phyloP scores from a whole-genome alignment of 106 monocot genomes.

The Hemerocallis citrina region DNA sequence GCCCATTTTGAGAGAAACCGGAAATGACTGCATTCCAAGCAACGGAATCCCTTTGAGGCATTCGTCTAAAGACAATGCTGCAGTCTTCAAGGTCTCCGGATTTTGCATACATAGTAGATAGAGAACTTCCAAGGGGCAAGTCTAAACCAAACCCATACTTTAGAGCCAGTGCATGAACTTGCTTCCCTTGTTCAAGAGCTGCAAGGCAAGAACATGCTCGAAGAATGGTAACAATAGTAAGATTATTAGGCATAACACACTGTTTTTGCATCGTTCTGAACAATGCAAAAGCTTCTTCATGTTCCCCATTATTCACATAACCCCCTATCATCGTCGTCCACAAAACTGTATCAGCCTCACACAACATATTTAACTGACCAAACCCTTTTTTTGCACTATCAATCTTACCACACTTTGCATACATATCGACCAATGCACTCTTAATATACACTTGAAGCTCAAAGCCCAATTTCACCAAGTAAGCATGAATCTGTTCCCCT shows the following conservation, averaged over 20 bases:
- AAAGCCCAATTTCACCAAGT: conserved; percentile 54
- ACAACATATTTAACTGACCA: conserved; percentile 29
- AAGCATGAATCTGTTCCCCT: conserved; percentile 45
- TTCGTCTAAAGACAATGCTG: conserved; percentile 35
- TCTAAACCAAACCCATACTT: conserved; percentile 52
- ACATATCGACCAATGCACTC: conserved; percentile 62
- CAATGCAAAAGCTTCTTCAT: conserved; percentile 51
- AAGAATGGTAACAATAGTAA: conserved; percentile 49
- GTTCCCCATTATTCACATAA: conserved; percentile 52
- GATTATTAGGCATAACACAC: conserved; percentile 40
- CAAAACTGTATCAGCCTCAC: conserved; percentile 40
- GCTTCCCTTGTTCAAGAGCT: conserved; percentile 45
- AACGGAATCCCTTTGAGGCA: conserved; percentile 44
- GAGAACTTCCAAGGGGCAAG: conserved; percentile 48
- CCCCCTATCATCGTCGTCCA: conserved; percentile 71
- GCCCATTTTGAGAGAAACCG: conserved; percentile 61
- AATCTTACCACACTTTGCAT: conserved; percentile 42
- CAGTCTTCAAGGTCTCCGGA: conserved; percentile 50
- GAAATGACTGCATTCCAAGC: conserved; percentile 79
- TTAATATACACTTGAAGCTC: conserved; percentile 41
- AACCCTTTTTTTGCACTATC: conserved; percentile 53
- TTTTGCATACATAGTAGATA: conserved; percentile 63
- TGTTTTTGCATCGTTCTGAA: conserved; percentile 34
- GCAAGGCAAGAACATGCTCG: conserved; percentile 53
- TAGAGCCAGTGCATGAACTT: conserved; percentile 37